Evolutionary conservation across 345 rosid species (phyloP), one percentile per base, ranked within the genome.

Genomic region (Dovyalis caffra): DNA sequence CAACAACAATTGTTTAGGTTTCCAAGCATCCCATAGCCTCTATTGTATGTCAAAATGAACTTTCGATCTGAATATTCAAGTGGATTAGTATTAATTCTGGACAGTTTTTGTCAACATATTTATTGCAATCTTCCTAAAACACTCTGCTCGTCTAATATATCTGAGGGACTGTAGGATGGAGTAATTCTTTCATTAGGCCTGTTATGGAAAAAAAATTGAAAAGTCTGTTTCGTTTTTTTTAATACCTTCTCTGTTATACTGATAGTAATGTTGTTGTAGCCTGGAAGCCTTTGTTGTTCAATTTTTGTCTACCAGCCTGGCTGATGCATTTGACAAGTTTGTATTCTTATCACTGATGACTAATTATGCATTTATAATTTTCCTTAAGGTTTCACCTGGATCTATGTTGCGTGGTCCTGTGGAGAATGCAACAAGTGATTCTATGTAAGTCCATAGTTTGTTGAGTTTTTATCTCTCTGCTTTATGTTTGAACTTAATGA

Each of bases 321-420:
- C 10, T 6, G 32, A 49, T 38, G 15, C 64, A 61, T 34, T 28
- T 31, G 8, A 69, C 47, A 34, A 47, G 20, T 58, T 40, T 47
- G 16, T 64, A 8, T 8, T 56, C 60, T 34, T 43, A 66, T 64
- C 35, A 68, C 10, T 70, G 51, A 21, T 40, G 26, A 37, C 60
- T 60, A 47, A 45, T 81, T 63, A 63, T 38, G 31, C 31, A 25
- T 56, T 58, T 64, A n/a, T 79, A 66, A 49, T 82, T 61, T 75
- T 29, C 60, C 23, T 87, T 85, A 78, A 96, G 99, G 92, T 96
- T 81, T 98, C 97, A 68, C 94, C 94, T 45, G 98, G 91, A 80
- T 92, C 98, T 77, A 69, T 87, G 83, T 85, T 96, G 88, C 92
- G 91, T 82, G 98, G 97, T 83, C 99, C 97, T 71, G 80, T 91